These are phyloP conservation scores for Handroanthus guayacan DNA, from an alignment of 257 asterid species.

Conservation along the genomic window DNA sequence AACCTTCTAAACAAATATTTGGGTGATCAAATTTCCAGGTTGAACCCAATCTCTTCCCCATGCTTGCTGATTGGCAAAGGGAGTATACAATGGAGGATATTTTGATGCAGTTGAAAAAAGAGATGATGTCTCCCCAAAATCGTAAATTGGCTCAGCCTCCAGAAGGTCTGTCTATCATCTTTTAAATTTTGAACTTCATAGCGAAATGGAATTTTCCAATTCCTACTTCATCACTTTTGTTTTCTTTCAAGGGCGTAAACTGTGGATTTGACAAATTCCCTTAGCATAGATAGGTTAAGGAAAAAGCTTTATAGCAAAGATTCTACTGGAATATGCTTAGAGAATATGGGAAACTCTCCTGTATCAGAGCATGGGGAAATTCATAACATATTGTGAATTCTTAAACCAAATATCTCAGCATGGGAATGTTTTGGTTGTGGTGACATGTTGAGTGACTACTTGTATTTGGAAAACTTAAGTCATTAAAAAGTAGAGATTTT, in stretches of 20 bases:
- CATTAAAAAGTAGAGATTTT: no score
- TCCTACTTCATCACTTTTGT: background rate
- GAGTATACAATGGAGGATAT: slow-evolving; percentile 91
- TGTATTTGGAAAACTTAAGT: no score
- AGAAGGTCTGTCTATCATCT: slow-evolving; percentile 56
- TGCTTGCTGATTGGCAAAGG: slow-evolving; percentile 83
- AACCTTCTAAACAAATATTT: slow-evolving; percentile 15
- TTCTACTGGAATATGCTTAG: background rate
- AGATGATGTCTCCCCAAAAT: slow-evolving; percentile 83
- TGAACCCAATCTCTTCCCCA: slow-evolving; percentile 72
- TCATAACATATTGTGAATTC: background rate
- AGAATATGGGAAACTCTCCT: slow-evolving; percentile 2
- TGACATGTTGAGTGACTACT: no score
- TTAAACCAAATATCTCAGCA: background rate
- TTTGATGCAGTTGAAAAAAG: slow-evolving; percentile 72
- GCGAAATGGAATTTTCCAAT: slow-evolving; percentile 11
- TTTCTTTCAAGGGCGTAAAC: background rate
- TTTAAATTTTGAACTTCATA: background rate
- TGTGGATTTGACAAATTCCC: background rate
- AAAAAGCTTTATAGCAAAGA: no score
- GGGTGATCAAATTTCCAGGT: slow-evolving; percentile 50
- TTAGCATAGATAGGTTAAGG: background rate
- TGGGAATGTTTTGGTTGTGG: background rate
- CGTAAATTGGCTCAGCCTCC: slow-evolving; percentile 82
- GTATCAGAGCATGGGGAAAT: background rate